phyloP scores from a whole-genome alignment of 768 basidiomycete species.

The Leccinum olivaceopallidum region DNA sequence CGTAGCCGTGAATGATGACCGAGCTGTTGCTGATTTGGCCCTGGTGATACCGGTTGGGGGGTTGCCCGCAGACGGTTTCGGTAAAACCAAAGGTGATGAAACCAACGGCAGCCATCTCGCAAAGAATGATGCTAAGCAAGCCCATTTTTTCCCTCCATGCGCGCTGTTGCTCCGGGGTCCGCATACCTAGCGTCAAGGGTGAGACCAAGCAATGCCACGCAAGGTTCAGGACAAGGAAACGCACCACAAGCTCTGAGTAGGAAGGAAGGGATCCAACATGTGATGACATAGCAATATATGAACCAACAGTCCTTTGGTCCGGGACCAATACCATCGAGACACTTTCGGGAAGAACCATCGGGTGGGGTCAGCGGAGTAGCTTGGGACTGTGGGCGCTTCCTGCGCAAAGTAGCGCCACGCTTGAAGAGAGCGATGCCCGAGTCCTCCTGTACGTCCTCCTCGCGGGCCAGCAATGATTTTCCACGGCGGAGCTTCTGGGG shows the following conservation, averaged over 20 bases:
- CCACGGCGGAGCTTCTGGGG: constrained; percentile 76
- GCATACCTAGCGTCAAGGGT: constrained; percentile 58
- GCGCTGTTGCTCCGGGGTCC: constrained; percentile 88
- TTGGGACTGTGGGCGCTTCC: constrained; percentile 55
- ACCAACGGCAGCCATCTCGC: constrained; percentile 92
- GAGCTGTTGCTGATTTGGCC: constrained; percentile 76
- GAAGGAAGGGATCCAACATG: constrained; percentile 78
- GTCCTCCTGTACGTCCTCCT: constrained; percentile 82
- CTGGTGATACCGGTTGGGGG: constrained; percentile 79
- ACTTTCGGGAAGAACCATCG: constrained; percentile 44
- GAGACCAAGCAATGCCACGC: constrained; percentile 4
- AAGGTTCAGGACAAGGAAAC: constrained; percentile 34
- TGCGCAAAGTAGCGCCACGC: constrained; percentile 75
- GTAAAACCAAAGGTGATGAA: constrained; percentile 99
- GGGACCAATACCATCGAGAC: constrained; percentile 73
- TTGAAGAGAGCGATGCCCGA: constrained; percentile 93
- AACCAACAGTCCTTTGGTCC: constrained; percentile 96
- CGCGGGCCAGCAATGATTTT: constrained; percentile 84
- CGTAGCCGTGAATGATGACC: constrained; percentile 92
- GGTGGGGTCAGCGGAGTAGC: constrained; percentile 38
- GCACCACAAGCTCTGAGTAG: constrained; percentile 76
- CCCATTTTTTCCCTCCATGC: constrained; percentile 99
- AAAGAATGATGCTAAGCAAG: constrained; percentile 72
- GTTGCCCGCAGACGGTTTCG: constrained; percentile 86
- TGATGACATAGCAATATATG: constrained; percentile 87